Evolutionary conservation across 2,329 filamentous ascomycete species (phyloP), one percentile per base, ranked within the genome.

Genomic region (Onygenales sp.): DNA sequence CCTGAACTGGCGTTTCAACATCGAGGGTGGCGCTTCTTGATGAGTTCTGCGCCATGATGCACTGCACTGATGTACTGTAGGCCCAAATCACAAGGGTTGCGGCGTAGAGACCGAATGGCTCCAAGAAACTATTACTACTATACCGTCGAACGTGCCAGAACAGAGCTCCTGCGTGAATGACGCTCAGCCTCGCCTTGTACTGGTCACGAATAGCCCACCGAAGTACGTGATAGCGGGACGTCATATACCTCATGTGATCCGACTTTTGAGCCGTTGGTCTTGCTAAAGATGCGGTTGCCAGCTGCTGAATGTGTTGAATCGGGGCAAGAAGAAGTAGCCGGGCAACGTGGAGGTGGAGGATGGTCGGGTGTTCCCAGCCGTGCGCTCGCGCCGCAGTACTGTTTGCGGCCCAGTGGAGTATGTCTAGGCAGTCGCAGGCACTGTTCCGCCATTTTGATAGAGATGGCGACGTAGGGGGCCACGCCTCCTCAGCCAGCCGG

Each of bases 391-490:
- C 75, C 33, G 79, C 74, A 0, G 71, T 72, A 42, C 71, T 75
- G 56, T 80, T 80, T 2, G 79, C 79, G 14, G 74, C 71, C 79
- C 80, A 82, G 58, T 83, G 78, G 2, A 83, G 67, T 1, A 81
- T 72, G 53, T 83, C 80, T 2, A 83, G 59, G 48, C 69, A 72
- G 53, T 73, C 70, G 34, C 70, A 72, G 9, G 69, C 67, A 51
- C 67, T 70, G 56, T 73, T 72, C 34, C 70, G 67, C 70, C 70
- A 73, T 27, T 27, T 27, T 3, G 21, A 27, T 27, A 27, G 21
- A 27, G 21, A 27, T 27, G 21, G 21, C 21, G 4, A 27, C 21
- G 3, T 27, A 27, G 21, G 21, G 21, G 21, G 21, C 21, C 21
- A 27, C 21, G 21, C 21, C 21, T 27, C 21, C 21, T 27, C 21